Percentiles rank a stretch among this genome's conserved stretches.
phyloP scores from a whole-genome alignment of 2,329 filamentous ascomycete species.

The Fusarium sp. region DNA sequence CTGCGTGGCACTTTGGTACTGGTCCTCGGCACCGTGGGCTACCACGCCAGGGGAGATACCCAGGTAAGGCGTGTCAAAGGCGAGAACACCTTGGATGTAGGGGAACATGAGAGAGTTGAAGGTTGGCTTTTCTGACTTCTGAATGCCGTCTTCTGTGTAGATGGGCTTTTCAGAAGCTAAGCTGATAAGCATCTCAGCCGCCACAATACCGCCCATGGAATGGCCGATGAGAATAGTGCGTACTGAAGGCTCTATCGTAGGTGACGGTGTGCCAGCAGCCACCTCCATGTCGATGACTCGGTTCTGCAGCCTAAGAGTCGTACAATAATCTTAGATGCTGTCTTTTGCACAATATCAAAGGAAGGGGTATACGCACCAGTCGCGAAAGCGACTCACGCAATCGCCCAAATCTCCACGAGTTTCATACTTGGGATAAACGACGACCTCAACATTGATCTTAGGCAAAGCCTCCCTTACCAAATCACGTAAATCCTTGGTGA shows the following conservation, averaged over 20 bases:
- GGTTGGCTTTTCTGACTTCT: conserved; percentile 51
- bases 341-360: not conserved
- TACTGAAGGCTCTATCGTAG: conserved; percentile 87
- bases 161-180: conserved; percentile 71
- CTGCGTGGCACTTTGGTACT: conserved; percentile 78
- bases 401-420: conserved; percentile 81
- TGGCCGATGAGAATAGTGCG: conserved; percentile 86
- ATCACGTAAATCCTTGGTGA: conserved; percentile 77
- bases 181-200: conserved; percentile 85
- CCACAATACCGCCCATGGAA: conserved; percentile 94
- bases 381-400: conserved; percentile 78
- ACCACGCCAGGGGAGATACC: conserved; percentile 85
- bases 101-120: conserved; percentile 87
- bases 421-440: conserved; percentile 85
- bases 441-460: conserved; percentile 73
- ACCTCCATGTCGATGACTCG: conserved; percentile 96
- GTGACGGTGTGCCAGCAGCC: conserved; percentile 80
- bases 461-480: conserved; percentile 75
- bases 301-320: conserved; percentile 77
- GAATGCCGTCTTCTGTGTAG: conserved; percentile 59
- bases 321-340: not conserved
- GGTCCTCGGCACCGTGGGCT: conserved; percentile 87
- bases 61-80: conserved; percentile 94
- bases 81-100: conserved; percentile 88
- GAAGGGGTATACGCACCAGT: conserved; percentile 68